Percentiles rank a stretch among this genome's conserved stretches.
These are phyloP conservation scores for Begonia loranthoides DNA, from an alignment of 306 rosid genomes.

Conservation along the genomic window DNA sequence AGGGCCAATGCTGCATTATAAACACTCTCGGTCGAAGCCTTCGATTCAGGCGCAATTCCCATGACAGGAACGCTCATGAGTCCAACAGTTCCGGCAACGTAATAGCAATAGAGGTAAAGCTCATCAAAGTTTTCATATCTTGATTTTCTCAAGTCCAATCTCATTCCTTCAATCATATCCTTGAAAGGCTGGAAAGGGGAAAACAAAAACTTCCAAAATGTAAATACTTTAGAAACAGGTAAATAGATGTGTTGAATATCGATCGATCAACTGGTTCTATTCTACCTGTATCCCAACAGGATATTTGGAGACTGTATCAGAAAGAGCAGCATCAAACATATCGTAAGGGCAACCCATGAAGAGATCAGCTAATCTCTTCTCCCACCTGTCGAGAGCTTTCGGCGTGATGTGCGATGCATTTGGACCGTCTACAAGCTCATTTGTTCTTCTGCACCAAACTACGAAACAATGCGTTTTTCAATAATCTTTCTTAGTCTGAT, in stretches of 20 bases:
- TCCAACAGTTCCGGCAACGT: constrained; percentile 98
- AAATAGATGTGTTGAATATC: neutral
- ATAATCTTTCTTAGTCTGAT: neutral
- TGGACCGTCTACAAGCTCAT: constrained; percentile 93
- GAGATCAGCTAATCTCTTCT: constrained; percentile 49
- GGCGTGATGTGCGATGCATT: constrained; percentile 93
- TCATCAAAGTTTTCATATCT: constrained; percentile 82
- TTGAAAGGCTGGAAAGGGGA: constrained; percentile 53
- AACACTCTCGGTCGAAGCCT: constrained; percentile 62
- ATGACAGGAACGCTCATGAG: constrained; percentile 98
- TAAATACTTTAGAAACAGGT: neutral
- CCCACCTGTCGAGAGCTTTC: constrained; percentile 92
- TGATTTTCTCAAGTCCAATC: constrained; percentile 72
- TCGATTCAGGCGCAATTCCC: constrained; percentile 78
- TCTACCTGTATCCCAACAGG: constrained; percentile 87
- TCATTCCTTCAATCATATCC: constrained; percentile 98
- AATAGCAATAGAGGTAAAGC: constrained; percentile 90
- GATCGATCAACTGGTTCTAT: no score
- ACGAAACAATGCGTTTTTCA: constrained; percentile 15
- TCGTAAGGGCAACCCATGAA: constrained; percentile 77
- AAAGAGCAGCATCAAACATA: constrained; percentile 93
- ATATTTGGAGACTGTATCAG: constrained; percentile 63
- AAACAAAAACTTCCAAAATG: neutral
- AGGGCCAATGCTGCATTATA: constrained; percentile 90
- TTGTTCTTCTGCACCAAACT: constrained; percentile 99